phyloP scores from a whole-genome alignment of 2,329 filamentous ascomycete genomes.

The Arthrobotrys musiformis region DNA sequence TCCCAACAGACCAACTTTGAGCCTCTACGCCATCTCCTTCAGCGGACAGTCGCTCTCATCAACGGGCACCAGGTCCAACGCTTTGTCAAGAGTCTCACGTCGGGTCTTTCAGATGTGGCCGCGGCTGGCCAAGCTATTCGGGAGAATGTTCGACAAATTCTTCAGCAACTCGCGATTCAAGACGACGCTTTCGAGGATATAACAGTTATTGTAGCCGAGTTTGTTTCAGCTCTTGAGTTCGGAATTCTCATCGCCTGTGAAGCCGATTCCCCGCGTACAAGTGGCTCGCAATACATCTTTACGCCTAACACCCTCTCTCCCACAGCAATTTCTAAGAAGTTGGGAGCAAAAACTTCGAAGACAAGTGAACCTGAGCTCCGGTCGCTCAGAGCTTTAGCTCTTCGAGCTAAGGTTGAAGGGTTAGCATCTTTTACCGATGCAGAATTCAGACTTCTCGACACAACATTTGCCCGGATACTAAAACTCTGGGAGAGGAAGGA shows the following conservation, averaged over 20 bases:
- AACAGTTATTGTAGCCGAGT: slow-evolving; percentile 38
- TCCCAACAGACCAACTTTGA: slow-evolving; percentile 35
- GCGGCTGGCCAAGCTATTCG: slow-evolving; percentile 33
- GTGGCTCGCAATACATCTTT: slow-evolving; percentile 25
- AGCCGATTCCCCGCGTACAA: not conserved
- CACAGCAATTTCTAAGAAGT: not conserved
- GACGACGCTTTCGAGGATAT: slow-evolving; percentile 50
- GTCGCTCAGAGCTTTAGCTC: slow-evolving; percentile 20
- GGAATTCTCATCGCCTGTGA: slow-evolving; percentile 39
- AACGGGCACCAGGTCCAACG: slow-evolving; percentile 38
- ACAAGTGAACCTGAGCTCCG: slow-evolving; percentile 33
- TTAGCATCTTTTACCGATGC: slow-evolving; percentile 1
- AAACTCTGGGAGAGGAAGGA: slow-evolving; percentile 46
- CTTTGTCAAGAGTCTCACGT: slow-evolving; percentile 29
- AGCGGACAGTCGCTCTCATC: slow-evolving; percentile 27
- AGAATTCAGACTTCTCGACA: slow-evolving; percentile 27
- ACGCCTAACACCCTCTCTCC: slow-evolving; percentile 12
- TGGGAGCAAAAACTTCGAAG: slow-evolving; percentile 4
- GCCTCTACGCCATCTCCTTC: slow-evolving; percentile 30
- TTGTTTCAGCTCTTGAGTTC: slow-evolving; percentile 34
- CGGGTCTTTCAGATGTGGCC: slow-evolving; percentile 1
- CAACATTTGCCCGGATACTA: slow-evolving; percentile 25
- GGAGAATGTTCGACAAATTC: slow-evolving; percentile 43
- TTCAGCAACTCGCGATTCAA: slow-evolving; percentile 35
- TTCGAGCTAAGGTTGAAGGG: slow-evolving; percentile 34